phyloP scores from a whole-genome alignment of 139 green algal species.

The Closterium sp. region DNA sequence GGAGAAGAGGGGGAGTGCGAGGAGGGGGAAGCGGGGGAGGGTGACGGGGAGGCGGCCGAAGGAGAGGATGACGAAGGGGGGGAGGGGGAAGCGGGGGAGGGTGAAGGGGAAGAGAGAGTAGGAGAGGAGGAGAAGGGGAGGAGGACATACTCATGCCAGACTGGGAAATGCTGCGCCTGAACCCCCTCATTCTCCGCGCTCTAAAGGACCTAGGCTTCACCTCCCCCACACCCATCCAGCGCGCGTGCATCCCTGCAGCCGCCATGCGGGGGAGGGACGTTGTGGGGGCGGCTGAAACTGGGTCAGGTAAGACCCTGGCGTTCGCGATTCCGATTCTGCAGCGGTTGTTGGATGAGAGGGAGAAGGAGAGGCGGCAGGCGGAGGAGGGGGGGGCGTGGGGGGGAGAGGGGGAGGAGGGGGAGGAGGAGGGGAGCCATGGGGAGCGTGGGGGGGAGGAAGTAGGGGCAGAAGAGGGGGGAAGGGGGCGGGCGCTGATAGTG shows the following conservation, averaged over 20 bases:
- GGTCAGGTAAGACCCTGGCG: conserved; percentile 96
- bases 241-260: conserved; percentile 43
- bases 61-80: background rate
- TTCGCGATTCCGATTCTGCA: conserved; percentile 95
- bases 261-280: conserved; percentile 67
- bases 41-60: background rate
- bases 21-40: background rate
- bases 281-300: conserved; percentile 94
- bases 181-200: conserved; percentile 28
- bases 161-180: conserved; percentile 36
- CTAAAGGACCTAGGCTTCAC: conserved; percentile 39
- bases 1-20: background rate
- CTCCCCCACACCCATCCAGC: conserved; percentile 42
- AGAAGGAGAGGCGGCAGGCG: conserved; percentile 22
- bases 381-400: background rate
- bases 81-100: no score
- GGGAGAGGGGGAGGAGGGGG: conserved; percentile 66
- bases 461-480: no score
- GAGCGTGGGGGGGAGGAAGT: background rate
- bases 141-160: conserved; percentile 7
- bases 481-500: no score
- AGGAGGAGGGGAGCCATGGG: conserved; percentile 59
- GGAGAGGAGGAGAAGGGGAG: background rate
- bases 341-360: conserved; percentile 36
- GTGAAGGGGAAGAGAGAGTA: no score